Conservation (phyloP, 2,329 filamentous ascomycete species). For the Sarocladiaceae sp. region DNA sequence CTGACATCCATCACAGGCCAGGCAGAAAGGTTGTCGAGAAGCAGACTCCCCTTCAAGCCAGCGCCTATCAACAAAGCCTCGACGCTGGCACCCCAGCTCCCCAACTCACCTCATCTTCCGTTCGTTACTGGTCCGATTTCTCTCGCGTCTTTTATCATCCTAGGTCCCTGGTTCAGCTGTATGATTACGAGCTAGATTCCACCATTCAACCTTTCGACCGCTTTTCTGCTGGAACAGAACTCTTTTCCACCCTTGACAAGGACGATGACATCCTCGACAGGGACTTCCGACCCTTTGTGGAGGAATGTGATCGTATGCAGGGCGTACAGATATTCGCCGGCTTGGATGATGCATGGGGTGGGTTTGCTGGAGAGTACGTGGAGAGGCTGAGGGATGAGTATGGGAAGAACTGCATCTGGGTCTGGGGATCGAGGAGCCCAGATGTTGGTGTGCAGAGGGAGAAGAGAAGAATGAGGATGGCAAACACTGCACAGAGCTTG, state of each 20-base stretch:
- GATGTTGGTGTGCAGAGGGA: constrained; percentile 50
- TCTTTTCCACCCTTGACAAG: constrained; percentile 69
- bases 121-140: constrained; percentile 98
- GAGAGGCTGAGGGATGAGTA: constrained; percentile 85
- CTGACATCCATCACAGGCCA: neutral
- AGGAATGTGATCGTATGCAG: constrained; percentile 92
- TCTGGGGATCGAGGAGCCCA: constrained; percentile 74
- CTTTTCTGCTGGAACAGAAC: constrained; percentile 75
- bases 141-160: constrained; percentile 92
- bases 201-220: constrained; percentile 83
- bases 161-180: constrained; percentile 77
- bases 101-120: constrained; percentile 60
- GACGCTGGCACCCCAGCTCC: constrained; percentile 67
- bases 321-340: constrained; percentile 74
- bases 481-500: constrained; percentile 72
- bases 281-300: constrained; percentile 82
- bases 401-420: constrained; percentile 80
- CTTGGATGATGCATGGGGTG: constrained; percentile 76
- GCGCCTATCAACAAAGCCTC: constrained; percentile 74
- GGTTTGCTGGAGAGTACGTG: constrained; percentile 68
- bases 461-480: constrained; percentile 49
- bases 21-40: constrained; percentile 53
- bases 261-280: constrained; percentile 86
- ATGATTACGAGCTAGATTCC: constrained; percentile 82
- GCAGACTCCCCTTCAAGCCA: constrained; percentile 62